phyloP scores from a whole-genome alignment of 768 basidiomycete genomes.

The Tubosaeta sp. region DNA sequence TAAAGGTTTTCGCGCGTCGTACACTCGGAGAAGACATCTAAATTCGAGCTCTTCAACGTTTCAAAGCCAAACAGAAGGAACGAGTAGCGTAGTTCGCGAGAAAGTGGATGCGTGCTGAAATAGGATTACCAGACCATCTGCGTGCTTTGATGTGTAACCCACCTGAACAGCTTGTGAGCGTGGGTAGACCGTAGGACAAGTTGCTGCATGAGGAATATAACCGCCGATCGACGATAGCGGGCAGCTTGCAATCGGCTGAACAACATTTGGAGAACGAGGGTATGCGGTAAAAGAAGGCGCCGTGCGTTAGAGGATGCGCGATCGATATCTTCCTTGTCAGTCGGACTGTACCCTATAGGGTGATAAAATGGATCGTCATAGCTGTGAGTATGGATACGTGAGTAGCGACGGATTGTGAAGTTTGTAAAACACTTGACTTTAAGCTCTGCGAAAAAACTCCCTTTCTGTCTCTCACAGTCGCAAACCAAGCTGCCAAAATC shows the following conservation, averaged over 20 bases:
- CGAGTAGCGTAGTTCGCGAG: slow-evolving; percentile 86
- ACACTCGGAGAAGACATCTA: slow-evolving; percentile 81
- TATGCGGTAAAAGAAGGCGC: slow-evolving; percentile 77
- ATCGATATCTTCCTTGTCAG: slow-evolving; percentile 80
- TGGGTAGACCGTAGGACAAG: slow-evolving; percentile 78
- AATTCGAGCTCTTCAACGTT: slow-evolving; percentile 78
- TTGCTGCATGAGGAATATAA: slow-evolving; percentile 82
- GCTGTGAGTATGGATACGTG: slow-evolving; percentile 39
- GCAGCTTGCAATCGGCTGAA: slow-evolving; percentile 93
- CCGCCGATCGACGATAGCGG: slow-evolving; percentile 76
- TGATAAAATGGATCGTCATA: slow-evolving; percentile 85
- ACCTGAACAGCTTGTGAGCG: slow-evolving; percentile 76
- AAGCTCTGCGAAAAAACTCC: slow-evolving; percentile 81
- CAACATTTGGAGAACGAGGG: slow-evolving; percentile 79
- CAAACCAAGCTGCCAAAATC: slow-evolving; percentile 82
- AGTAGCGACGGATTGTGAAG: slow-evolving; percentile 1
- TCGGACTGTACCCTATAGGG: slow-evolving; percentile 85
- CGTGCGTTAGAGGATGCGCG: slow-evolving; percentile 64
- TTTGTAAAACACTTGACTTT: slow-evolving; percentile 55
- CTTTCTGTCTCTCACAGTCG: slow-evolving; percentile 68
- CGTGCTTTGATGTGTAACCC: slow-evolving; percentile 4
- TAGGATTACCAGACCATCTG: background rate
- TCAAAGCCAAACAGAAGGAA: slow-evolving; percentile 93
- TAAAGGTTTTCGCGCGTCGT: slow-evolving; percentile 73
- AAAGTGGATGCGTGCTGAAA: slow-evolving; percentile 82